Evolutionary conservation across 495 filamentous ascomycete genomes (phyloP).

Genomic region (Penicillium subrubescens): DNA sequence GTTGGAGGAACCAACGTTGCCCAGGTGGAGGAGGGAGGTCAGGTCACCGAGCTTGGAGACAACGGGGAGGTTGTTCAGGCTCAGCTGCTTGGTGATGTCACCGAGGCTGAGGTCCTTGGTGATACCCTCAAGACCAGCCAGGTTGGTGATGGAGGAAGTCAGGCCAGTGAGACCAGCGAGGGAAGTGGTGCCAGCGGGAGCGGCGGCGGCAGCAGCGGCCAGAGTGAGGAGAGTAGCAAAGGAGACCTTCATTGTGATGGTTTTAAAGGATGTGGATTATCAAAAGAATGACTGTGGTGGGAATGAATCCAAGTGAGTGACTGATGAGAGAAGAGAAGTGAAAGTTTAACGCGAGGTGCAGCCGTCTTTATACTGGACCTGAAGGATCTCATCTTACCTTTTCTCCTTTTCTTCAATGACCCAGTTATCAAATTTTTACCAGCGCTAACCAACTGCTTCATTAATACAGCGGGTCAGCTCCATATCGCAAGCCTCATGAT

Average conservation of each 20-base stretch:
- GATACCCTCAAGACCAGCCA: slow-evolving; percentile 19
- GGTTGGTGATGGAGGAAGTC: slow-evolving; percentile 12
- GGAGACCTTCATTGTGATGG: slow-evolving; percentile 42
- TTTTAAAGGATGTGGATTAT: slow-evolving; percentile 23
- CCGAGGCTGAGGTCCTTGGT: slow-evolving; percentile 24
- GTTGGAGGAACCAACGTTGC: slow-evolving; percentile 10
- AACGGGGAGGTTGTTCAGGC: slow-evolving; percentile 21
- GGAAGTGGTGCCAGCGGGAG: slow-evolving; percentile 22
- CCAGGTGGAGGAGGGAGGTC: slow-evolving; percentile 22
- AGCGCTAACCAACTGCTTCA: slow-evolving; percentile 1
- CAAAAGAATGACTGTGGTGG: slow-evolving; percentile 39
- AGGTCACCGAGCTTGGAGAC: slow-evolving; percentile 30
- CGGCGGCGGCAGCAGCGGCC: slow-evolving; percentile 36
- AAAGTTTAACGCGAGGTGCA: slow-evolving; percentile 13
- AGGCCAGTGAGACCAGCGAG: slow-evolving; percentile 18
- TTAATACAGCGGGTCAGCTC: slow-evolving; percentile 23
- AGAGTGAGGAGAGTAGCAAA: slow-evolving; percentile 37
- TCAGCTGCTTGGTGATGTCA: slow-evolving; percentile 26
- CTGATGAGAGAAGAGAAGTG: slow-evolving; percentile 19
- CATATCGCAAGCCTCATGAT: slow-evolving; percentile 3
- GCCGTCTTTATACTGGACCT: slow-evolving; percentile 23
- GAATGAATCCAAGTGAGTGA: slow-evolving; percentile 31
- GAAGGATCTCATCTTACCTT: not conserved
- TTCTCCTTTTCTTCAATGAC: not conserved
- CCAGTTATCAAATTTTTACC: not conserved